These are phyloP conservation scores for Diaporthe eres DNA, from an alignment of 2,329 filamentous ascomycete species.

Conservation along the genomic window DNA sequence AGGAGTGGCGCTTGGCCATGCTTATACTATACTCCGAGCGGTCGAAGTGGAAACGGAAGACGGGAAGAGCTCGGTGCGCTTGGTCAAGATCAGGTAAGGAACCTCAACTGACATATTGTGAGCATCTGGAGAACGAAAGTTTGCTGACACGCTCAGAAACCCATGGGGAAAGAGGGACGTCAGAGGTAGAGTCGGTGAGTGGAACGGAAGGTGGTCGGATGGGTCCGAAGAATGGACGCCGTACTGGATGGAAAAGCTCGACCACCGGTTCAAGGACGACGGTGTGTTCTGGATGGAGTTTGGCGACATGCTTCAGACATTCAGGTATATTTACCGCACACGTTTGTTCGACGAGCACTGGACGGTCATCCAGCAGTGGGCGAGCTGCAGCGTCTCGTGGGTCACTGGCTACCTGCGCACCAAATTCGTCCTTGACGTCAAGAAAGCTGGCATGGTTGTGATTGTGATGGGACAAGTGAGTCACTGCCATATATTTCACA, in stretches of 20 bases:
- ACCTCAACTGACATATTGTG: background rate
- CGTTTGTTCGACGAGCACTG: constrained; percentile 62
- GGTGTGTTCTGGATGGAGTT: constrained; percentile 67
- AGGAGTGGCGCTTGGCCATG: constrained; percentile 61
- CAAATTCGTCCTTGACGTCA: constrained; percentile 59
- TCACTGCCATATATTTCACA: background rate
- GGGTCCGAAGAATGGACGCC: constrained; percentile 82
- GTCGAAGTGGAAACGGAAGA: constrained; percentile 60
- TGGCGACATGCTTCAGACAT: constrained; percentile 60
- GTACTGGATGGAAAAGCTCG: constrained; percentile 77
- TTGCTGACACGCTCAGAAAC: constrained; percentile 62
- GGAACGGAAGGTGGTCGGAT: constrained; percentile 81
- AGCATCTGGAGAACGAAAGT: background rate
- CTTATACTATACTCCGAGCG: constrained; percentile 65
- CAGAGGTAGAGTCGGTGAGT: constrained; percentile 65
- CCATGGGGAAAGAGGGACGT: constrained; percentile 74
- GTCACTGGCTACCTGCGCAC: constrained; percentile 60
- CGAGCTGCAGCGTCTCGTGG: constrained; percentile 59
- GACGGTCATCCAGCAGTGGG: constrained; percentile 62
- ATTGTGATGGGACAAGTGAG: constrained; percentile 58
- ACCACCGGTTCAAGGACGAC: constrained; percentile 78
- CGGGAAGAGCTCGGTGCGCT: constrained; percentile 52
- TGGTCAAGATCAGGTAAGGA: constrained; percentile 61
- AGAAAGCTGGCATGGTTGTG: constrained; percentile 57
- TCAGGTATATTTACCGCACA: constrained; percentile 60